Percentiles rank a stretch among this genome's conserved stretches.
Conservation (phyloP, 495 filamentous ascomycete genomes). For the Tuber calosporum region DNA sequence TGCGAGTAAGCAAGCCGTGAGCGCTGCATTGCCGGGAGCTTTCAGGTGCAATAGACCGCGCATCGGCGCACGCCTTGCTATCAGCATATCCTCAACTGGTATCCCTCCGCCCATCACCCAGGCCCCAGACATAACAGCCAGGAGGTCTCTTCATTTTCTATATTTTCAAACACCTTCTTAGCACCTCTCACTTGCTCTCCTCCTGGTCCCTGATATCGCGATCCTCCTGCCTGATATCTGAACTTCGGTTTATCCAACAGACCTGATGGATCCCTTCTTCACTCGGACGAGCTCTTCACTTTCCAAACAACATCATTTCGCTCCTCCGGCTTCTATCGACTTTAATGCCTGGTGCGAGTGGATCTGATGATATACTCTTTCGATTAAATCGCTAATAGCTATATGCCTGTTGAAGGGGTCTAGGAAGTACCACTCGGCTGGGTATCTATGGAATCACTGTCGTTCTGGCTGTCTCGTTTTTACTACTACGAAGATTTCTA, state of each 20-base stretch:
- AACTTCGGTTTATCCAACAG: not conserved
- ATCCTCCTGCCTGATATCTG: not conserved
- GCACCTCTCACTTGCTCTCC: not conserved
- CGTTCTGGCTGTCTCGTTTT: not conserved
- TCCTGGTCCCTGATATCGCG: not conserved
- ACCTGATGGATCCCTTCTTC: not conserved
- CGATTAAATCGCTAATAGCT: not conserved
- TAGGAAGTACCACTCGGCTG: slow-evolving; percentile 10
- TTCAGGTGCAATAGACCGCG: not conserved
- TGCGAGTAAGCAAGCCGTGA: not conserved
- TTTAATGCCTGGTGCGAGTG: slow-evolving; percentile 8
- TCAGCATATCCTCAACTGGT: not conserved
- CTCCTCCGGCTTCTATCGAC: not conserved
- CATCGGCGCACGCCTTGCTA: not conserved
- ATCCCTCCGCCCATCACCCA: not conserved
- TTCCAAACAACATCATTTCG: not conserved
- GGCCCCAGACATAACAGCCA: not conserved
- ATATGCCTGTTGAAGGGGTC: slow-evolving; percentile 8
- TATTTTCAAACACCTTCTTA: not conserved
- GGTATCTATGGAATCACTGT: slow-evolving; percentile 13
- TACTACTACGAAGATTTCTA: not conserved
- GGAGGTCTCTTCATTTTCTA: not conserved
- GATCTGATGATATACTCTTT: not conserved
- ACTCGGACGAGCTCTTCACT: not conserved
- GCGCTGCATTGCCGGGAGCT: not conserved